Evolutionary conservation across 768 basidiomycete genomes (phyloP), one percentile per base, ranked within the genome.

Genomic region (Dioszegia crocea): DNA sequence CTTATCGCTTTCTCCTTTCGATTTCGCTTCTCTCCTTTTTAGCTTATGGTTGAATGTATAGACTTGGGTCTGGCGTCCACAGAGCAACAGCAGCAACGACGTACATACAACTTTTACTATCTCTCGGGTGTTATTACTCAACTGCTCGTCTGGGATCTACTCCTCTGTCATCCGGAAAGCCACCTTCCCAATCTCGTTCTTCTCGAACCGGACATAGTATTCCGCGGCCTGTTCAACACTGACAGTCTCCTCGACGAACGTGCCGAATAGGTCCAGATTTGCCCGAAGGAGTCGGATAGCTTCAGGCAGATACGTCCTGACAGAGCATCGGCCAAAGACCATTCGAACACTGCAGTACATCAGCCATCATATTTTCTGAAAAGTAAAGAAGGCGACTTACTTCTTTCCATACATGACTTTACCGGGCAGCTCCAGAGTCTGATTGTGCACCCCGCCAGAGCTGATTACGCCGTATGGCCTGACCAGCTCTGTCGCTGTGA

Each of bases 391-490:
- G 1, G 4, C 14, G 45, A 58, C 73, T 57, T 54, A 71, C 75
- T 70, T 76, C 49, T 76, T 76, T 17, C 53, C 62, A 40, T 76
- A 76, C 45, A 72, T 33, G 14, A 36, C 23, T 14, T 60, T 52
- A 2, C 75, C 75, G 3, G 52, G 45, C 27, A 77, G 33, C 2
- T 31, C 59, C 16, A 76, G 45, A 0, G 59, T 41, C 26, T 66
- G 46, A 21, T 58, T 62, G 56, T 75, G 71, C 1, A 76, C 66
- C 9, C 77, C 77, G 38, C 72, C 65, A 27, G 61, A 65, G 30
- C 67, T 68, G 52, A 78, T 67, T 29, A 70, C 71, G 4, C 75
- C 76, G 40, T 57, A 72, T 14, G 71, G 70, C n/a, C 78, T 61
- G 11, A 75, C 64, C 17, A 79, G 64, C 17, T 73, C 66, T 46